phyloP scores from a whole-genome alignment of 2,329 filamentous ascomycete genomes.

The Mycosphaerelloides madeirae region DNA sequence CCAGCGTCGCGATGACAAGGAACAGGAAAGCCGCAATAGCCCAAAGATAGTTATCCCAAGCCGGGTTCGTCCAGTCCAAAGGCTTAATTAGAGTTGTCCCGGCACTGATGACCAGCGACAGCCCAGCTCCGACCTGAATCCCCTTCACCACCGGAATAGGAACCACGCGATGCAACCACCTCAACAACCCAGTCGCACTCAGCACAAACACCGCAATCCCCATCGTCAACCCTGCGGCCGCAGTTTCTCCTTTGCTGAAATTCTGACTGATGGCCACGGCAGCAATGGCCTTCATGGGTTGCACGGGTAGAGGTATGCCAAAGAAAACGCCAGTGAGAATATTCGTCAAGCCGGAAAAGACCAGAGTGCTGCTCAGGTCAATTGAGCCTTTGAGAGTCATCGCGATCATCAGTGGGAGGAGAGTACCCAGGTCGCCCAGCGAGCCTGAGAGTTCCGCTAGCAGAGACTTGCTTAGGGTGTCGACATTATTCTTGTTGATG shows the following conservation, averaged over 20 bases:
- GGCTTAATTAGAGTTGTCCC: conserved; percentile 63
- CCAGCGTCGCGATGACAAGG: conserved; percentile 62
- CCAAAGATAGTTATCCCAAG: conserved; percentile 75
- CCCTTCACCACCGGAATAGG: conserved; percentile 88
- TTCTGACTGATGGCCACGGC: conserved; percentile 74
- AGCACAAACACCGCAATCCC: conserved; percentile 68
- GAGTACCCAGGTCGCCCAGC: conserved; percentile 81
- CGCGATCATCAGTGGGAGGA: conserved; percentile 83
- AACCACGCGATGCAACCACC: conserved; percentile 66
- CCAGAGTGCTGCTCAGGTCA: conserved; percentile 73
- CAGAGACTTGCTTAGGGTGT: conserved; percentile 52
- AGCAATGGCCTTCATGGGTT: conserved; percentile 87
- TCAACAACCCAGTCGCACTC: conserved; percentile 72
- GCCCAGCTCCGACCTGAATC: conserved; percentile 86
- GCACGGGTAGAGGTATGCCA: conserved; percentile 84
- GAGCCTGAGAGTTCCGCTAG: conserved; percentile 81
- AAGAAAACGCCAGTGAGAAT: conserved; percentile 76
- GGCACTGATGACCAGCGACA: conserved; percentile 75
- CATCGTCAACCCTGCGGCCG: conserved; percentile 80
- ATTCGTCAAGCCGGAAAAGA: conserved; percentile 86
- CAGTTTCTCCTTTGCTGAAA: conserved; percentile 64
- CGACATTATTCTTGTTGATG: conserved; percentile 47
- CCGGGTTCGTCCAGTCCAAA: conserved; percentile 63
- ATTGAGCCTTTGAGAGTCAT: conserved; percentile 74
- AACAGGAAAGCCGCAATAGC: conserved; percentile 66